Evolutionary conservation across 2,329 filamentous ascomycete genomes (phyloP), one percentile per base, ranked within the genome.

Genomic region (Pseudogymnoascus sp.): DNA sequence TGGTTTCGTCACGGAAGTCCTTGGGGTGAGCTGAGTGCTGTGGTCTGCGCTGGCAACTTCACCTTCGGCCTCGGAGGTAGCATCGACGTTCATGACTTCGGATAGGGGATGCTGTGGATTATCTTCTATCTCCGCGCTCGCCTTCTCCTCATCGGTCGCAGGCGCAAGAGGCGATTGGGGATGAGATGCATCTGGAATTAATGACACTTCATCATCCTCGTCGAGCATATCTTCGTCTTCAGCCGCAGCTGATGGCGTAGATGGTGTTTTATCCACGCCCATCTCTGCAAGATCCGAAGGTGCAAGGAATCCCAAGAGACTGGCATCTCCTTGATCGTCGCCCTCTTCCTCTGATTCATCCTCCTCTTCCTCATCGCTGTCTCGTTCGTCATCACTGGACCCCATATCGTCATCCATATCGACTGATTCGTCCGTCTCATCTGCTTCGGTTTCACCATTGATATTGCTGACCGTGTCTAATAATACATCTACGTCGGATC

Each of bases 351-450:
- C 65, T 16, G 70, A 68, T 5, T 71, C 70, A 2, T 71, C 72
- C 14, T 71, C 71, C 5, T 73, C 71, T 11, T 72, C 71, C 11
- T 70, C 67, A 33, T 76, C 77, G 53, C 76, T 79, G 16, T 79
- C 77, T 70, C 78, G 77, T 50, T 71, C 69, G 59, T 73, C 71
- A 28, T 87, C 83, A 28, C 80, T 83, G 2, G 84, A 84, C 2
- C 82, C 84, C 67, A 86, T 75, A 63, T 87, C 84, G 64, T 87
- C 84, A 66, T 88, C 85, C 85, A 88, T 88, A 68, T 87, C 84
- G 21, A 87, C 77, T 1, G 85, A 87, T 70, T 88, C 85, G 66
- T 88, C 85, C 47, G 80, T 84, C 7, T 85, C 83, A 47, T 78
- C 77, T 44, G 73, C 68, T 5, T 73, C 73, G 23, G 66, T 64